A percentile compares a stretch with the other conserved stretches of the same genome.
Conservation (phyloP, 2,329 filamentous ascomycete species). For the Aspergillus ustus region DNA sequence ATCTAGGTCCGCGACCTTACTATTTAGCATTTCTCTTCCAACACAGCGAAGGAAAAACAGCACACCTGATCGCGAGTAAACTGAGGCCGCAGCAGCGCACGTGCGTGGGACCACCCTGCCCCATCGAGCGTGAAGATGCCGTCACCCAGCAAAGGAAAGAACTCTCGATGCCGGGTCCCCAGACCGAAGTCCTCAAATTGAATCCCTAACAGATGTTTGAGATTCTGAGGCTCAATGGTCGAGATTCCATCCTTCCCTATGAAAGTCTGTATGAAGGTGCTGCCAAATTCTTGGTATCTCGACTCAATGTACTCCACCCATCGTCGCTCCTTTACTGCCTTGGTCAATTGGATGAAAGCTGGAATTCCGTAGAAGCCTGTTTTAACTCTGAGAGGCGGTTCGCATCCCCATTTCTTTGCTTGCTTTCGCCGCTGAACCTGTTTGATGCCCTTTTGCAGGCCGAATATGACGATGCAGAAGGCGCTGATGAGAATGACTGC, state of each 20-base stretch:
- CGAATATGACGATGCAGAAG: slow-evolving; percentile 26
- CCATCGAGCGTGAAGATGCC: slow-evolving; percentile 73
- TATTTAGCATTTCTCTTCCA: neutral
- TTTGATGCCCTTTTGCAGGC: slow-evolving; percentile 30
- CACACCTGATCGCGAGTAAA: slow-evolving; percentile 80
- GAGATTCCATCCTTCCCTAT: slow-evolving; percentile 28
- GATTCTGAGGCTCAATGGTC: slow-evolving; percentile 60
- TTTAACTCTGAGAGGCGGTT: slow-evolving; percentile 22
- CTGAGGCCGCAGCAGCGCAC: slow-evolving; percentile 80
- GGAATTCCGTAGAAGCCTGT: slow-evolving; percentile 31
- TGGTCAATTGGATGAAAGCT: slow-evolving; percentile 28
- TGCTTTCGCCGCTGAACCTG: slow-evolving; percentile 29
- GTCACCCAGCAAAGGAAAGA: slow-evolving; percentile 47
- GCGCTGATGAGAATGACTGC: slow-evolving; percentile 25
- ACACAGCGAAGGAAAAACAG: neutral
- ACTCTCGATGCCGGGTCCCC: slow-evolving; percentile 73
- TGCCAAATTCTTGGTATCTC: slow-evolving; percentile 31
- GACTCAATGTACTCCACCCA: slow-evolving; percentile 35
- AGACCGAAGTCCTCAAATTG: slow-evolving; percentile 85
- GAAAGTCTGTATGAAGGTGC: slow-evolving; percentile 31
- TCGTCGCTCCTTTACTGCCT: slow-evolving; percentile 33
- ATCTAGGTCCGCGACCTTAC: slow-evolving; percentile 64
- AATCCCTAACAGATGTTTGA: slow-evolving; percentile 82
- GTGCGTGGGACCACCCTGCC: slow-evolving; percentile 74
- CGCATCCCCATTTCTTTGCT: slow-evolving; percentile 33